Conservation (phyloP, 2,329 filamentous ascomycete genomes). For the Aspergillus japonicus region DNA sequence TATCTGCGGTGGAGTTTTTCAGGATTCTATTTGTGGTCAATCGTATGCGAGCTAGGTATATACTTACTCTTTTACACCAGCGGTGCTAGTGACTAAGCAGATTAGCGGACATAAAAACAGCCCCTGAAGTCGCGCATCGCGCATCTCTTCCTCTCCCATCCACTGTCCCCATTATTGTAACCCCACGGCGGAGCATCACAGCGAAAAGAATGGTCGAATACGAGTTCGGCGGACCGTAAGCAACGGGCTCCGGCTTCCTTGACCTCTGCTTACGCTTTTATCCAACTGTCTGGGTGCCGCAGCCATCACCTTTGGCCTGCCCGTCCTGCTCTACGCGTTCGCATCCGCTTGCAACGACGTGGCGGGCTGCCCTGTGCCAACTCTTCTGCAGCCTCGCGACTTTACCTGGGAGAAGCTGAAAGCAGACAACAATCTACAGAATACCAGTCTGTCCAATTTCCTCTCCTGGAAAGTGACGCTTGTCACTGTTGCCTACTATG, state of each 20-base stretch:
- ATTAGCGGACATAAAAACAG: too few species aligned
- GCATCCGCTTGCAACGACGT: conserved; percentile 86
- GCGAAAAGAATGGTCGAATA: conserved; percentile 21
- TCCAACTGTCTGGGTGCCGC: conserved; percentile 65
- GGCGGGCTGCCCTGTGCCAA: conserved; percentile 81
- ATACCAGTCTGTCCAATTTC: conserved; percentile 64
- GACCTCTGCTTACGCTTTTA: not conserved
- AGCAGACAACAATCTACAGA: conserved; percentile 73
- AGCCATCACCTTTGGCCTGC: conserved; percentile 73
- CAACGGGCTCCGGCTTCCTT: conserved; percentile 10
- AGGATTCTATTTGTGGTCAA: too few species aligned
- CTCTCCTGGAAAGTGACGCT: conserved; percentile 52
- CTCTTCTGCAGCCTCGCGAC: conserved; percentile 67
- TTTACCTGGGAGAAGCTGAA: conserved; percentile 69
- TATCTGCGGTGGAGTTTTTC: too few species aligned
- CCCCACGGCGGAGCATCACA: too few species aligned
- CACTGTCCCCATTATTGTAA: too few species aligned
- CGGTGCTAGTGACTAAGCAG: too few species aligned
- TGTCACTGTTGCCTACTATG: conserved; percentile 71
- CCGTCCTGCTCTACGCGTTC: conserved; percentile 72
- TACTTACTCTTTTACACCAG: too few species aligned
- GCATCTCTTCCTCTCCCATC: too few species aligned
- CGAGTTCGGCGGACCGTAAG: conserved; percentile 45
- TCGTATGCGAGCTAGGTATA: too few species aligned
- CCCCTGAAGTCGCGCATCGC: too few species aligned